A percentile compares a stretch with the other conserved stretches of the same genome.
Conservation (phyloP, 1,284 basidiomycete species). For the Cryptococcus floricola region DNA sequence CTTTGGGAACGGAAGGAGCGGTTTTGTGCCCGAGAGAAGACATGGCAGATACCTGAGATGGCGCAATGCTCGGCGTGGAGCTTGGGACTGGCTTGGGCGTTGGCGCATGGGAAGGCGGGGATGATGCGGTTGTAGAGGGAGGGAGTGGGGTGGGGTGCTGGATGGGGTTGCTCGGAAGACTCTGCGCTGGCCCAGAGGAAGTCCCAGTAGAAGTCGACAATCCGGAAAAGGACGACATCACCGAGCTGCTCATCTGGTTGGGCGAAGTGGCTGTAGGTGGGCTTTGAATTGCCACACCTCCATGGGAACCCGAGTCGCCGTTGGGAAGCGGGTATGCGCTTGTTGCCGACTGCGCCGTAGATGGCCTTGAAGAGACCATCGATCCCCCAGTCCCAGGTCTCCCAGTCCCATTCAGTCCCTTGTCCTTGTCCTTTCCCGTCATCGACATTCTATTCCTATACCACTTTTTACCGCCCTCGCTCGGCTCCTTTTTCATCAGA, state of each 20-base stretch:
- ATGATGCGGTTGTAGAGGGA: not conserved
- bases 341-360: conserved; percentile 5
- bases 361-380: conserved; percentile 2
- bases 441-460: not conserved
- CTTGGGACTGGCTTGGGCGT: conserved; percentile 2
- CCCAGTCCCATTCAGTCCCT: not conserved
- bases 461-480: conserved; percentile 5
- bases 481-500: conserved; percentile 9
- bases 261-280: conserved; percentile 5
- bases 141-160: not conserved
- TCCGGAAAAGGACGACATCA: conserved; percentile 13
- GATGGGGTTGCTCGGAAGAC: not conserved
- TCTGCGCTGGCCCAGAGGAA: not conserved
- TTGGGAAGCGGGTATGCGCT: not conserved
- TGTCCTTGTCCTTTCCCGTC: conserved; percentile 9
- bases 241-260: conserved; percentile 13
- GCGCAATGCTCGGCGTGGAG: not conserved
- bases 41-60: conserved; percentile 4
- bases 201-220: conserved; percentile 5
- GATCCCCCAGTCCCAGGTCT: not conserved
- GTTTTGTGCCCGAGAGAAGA: conserved; percentile 12
- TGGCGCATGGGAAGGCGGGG: not conserved
- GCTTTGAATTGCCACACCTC: not conserved
- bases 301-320: not conserved
- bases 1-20: conserved; percentile 8